Base-by-base conservation (phyloP, 345 rosid genomes). In the Xanthoceras sorbifolium region DNA sequence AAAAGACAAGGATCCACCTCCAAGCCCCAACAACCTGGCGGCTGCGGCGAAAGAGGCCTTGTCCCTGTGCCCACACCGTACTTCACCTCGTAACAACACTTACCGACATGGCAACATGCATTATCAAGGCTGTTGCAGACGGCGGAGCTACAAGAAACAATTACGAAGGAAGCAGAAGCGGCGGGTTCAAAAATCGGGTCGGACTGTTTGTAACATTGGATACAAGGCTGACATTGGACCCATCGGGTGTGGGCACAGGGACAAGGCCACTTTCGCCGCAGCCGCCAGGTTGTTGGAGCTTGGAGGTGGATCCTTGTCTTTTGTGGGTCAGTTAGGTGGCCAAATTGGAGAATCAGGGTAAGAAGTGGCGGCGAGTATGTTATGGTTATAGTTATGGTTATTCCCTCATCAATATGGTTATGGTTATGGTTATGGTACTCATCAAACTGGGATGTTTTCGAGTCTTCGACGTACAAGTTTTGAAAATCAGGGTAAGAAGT, bases 131-230 rank as follows among this genome's bases (percentile, higher is more conserved):
- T 91, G 82, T 88, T 89, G 32, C 99, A 96, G 1, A 93, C 93
- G 2, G 93, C 66, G 22, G 99, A 96, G 57, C 86, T 69, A 63
- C 99, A 96, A 2, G 97, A 67, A 26, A 96, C 99, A 0, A 97
- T 93, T 0, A 87, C 42, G 64, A 90, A 96, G 9, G 97, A 87
- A 0, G 90, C 93, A 2, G 98, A 96, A 31, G 71, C 84, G 23
- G 92, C 86, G 8, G 99, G 99, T 83, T 96, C 88, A 71, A 96
- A 96, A 20, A 96, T 85, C n/a, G 99, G 99, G 86, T 96, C 98
- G 67, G 94, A 86, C 76, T 96, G 99, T 61, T 60, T 88, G 76
- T 96, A 96, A 67, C 99, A 96, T 68, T 90, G 90, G 73, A 73
- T 87, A 67, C 99, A 96, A 65, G 99, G 98, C 78, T 93, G 91